Evolutionary conservation across 805 yeast species (phyloP).

Genomic region (Yamadazyma paraphyllophila): DNA sequence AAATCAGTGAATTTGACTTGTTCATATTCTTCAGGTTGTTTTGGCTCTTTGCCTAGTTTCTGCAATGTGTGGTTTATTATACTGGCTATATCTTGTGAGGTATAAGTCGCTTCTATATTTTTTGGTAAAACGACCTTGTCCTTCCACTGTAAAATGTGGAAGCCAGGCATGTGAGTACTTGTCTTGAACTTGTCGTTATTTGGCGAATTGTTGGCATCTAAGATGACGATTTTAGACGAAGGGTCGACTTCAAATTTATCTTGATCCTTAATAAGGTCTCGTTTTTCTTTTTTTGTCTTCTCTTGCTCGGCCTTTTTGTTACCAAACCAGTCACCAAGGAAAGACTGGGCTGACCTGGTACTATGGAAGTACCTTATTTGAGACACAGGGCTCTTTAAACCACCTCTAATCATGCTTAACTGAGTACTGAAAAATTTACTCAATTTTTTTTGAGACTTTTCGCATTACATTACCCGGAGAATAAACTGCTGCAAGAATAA

Average conservation of each 20-base stretch:
- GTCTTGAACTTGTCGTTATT: constrained; percentile 23
- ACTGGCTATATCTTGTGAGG: constrained; percentile 21
- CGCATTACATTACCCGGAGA: constrained; percentile 8
- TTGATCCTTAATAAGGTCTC: constrained; percentile 35
- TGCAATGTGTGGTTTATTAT: constrained; percentile 26
- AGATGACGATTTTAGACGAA: constrained; percentile 31
- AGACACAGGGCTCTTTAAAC: not conserved
- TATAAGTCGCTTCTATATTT: constrained; percentile 29
- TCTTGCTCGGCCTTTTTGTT: constrained; percentile 25
- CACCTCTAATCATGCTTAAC: constrained; percentile 6
- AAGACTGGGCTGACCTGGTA: constrained; percentile 15
- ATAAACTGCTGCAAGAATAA: not conserved
- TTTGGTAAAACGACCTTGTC: constrained; percentile 17
- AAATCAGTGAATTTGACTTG: constrained; percentile 38
- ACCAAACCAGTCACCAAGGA: constrained; percentile 36
- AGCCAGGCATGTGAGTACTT: constrained; percentile 33
- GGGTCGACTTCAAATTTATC: constrained; percentile 36
- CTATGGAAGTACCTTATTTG: constrained; percentile 11
- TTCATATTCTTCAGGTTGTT: constrained; percentile 13
- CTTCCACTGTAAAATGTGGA: constrained; percentile 38
- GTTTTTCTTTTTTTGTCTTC: constrained; percentile 24
- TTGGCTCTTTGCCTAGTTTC: constrained; percentile 18
- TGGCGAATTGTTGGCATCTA: constrained; percentile 37
- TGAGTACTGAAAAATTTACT: constrained; percentile 4
- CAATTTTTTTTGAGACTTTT: constrained; percentile 2